Evolutionary conservation across 805 yeast genomes (phyloP).

Genomic region (Blastobotrys terrestris): DNA sequence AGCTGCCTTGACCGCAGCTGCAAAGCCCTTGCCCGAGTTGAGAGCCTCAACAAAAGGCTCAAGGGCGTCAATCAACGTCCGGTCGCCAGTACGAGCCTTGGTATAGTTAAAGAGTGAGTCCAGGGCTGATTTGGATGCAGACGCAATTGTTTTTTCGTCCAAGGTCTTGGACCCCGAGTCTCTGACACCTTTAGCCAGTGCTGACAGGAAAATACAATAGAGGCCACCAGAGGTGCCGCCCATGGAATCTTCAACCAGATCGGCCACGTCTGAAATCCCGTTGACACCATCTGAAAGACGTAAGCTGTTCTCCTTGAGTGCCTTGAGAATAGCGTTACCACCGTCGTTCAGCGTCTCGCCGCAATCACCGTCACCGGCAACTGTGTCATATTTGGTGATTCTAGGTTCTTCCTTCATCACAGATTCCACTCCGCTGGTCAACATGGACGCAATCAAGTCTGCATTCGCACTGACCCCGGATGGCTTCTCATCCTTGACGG

Average conservation of each 20-base stretch:
- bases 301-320: slow-evolving; percentile 37
- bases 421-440: slow-evolving; percentile 45
- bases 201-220: slow-evolving; percentile 78
- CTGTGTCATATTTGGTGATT: slow-evolving; percentile 77
- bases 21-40: slow-evolving; percentile 43
- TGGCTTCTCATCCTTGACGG: slow-evolving; percentile 16
- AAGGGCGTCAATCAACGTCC: slow-evolving; percentile 83
- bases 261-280: slow-evolving; percentile 67
- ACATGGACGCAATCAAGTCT: slow-evolving; percentile 28
- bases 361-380: slow-evolving; percentile 96
- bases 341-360: slow-evolving; percentile 88
- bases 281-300: slow-evolving; percentile 37
- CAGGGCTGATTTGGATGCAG: slow-evolving; percentile 46
- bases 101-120: slow-evolving; percentile 79
- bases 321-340: slow-evolving; percentile 60
- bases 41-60: slow-evolving; percentile 78
- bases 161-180: slow-evolving; percentile 20
- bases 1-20: slow-evolving; percentile 57
- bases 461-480: slow-evolving; percentile 33
- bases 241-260: slow-evolving; percentile 83
- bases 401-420: slow-evolving; percentile 67
- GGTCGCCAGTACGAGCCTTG: slow-evolving; percentile 80
- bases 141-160: slow-evolving; percentile 23
- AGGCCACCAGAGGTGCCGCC: slow-evolving; percentile 97
- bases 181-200: slow-evolving; percentile 53